Conservation (phyloP, 148 eudicot species). For the Diospyros lotus region DNA sequence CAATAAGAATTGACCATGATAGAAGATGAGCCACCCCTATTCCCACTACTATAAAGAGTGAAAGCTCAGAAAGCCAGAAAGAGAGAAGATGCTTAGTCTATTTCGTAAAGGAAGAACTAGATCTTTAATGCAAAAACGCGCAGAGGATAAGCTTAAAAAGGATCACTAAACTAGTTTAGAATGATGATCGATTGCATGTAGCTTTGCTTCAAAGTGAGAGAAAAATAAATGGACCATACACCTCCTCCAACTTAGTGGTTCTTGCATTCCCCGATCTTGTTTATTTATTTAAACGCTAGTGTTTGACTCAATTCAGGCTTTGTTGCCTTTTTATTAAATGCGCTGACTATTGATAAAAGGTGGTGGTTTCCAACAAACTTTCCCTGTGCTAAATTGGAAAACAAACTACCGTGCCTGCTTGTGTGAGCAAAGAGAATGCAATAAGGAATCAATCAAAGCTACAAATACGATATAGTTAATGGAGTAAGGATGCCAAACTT, state of each 20-base stretch:
- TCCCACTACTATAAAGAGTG: constrained; percentile 13
- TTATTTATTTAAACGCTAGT: constrained; percentile 3
- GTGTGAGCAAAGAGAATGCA: background rate
- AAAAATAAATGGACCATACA: constrained; percentile 13
- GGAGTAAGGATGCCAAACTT: background rate
- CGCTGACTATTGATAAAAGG: background rate
- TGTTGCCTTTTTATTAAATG: constrained; percentile 10
- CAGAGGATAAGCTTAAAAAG: constrained; percentile 23
- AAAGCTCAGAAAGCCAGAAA: constrained; percentile 13
- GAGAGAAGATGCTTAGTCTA: background rate
- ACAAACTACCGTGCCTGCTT: background rate
- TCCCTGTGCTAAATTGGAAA: background rate
- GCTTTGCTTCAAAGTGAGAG: constrained; percentile 15
- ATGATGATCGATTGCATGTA: background rate
- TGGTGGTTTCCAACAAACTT: constrained; percentile 8
- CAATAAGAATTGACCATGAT: constrained; percentile 9
- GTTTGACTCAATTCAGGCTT: constrained; percentile 6
- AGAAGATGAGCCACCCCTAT: constrained; percentile 19
- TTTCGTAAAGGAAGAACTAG: background rate
- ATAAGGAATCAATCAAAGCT: constrained; percentile 7
- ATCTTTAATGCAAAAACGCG: constrained; percentile 10
- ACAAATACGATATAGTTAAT: constrained; percentile 8
- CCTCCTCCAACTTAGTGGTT: constrained; percentile 5
- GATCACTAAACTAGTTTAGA: background rate
- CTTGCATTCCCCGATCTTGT: background rate